phyloP scores from a whole-genome alignment of 331 rosid species.

The Rhamnella rubrinervis region DNA sequence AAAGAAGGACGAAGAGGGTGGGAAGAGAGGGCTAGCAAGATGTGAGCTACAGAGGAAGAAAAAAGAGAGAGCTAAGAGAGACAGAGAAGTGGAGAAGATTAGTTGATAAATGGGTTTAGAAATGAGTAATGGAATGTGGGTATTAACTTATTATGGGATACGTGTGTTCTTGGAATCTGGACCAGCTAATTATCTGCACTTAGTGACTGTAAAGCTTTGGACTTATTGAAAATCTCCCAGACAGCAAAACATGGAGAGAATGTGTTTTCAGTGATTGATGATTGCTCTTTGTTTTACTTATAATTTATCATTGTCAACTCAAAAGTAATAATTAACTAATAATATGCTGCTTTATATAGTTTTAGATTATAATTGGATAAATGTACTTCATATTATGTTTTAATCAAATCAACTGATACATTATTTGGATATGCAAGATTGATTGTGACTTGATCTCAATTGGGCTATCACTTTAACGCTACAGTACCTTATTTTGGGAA shows the following conservation, averaged over 20 bases:
- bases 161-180: slow-evolving; percentile 77
- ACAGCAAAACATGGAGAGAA: slow-evolving; percentile 83
- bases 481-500: too few species aligned
- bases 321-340: slow-evolving; percentile 29
- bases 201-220: slow-evolving; percentile 70
- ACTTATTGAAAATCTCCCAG: slow-evolving; percentile 50
- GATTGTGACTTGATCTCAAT: too few species aligned
- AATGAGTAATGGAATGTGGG: slow-evolving; percentile 23
- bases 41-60: slow-evolving; percentile 30
- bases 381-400: slow-evolving; percentile 3
- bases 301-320: slow-evolving; percentile 61
- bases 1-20: slow-evolving; percentile 28
- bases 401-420: neutral
- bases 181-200: slow-evolving; percentile 63
- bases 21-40: neutral
- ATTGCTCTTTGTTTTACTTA: slow-evolving; percentile 14
- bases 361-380: neutral
- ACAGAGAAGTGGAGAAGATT: neutral
- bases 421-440: too few species aligned
- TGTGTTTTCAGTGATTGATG: slow-evolving; percentile 54
- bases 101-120: slow-evolving; percentile 26
- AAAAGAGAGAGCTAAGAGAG: neutral
- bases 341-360: neutral
- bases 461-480: too few species aligned
- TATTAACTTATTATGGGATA: slow-evolving; percentile 37